A percentile compares a stretch with the other conserved stretches of the same genome.
These are phyloP conservation scores for Alternaria sp. DNA, from an alignment of 2,329 filamentous ascomycete genomes.

Conservation along the genomic window DNA sequence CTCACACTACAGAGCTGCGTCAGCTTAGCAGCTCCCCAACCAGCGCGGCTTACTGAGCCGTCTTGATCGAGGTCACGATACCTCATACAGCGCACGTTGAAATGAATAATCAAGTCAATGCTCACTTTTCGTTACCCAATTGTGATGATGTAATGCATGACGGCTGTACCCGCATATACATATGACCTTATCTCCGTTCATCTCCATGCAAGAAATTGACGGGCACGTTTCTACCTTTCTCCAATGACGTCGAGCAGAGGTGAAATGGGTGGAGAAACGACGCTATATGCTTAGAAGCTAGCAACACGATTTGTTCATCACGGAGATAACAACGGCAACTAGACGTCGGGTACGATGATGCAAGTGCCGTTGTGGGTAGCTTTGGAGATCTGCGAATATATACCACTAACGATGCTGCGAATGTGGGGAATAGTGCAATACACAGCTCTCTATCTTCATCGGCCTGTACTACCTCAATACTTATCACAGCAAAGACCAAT, in stretches of 20 bases:
- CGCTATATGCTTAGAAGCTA: background rate
- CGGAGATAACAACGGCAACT: background rate
- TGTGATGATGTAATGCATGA: slow-evolving; percentile 9
- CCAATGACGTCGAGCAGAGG: background rate
- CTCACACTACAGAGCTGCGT: background rate
- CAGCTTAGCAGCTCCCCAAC: background rate
- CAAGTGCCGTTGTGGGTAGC: background rate
- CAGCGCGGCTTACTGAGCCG: background rate
- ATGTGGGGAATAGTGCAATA: background rate
- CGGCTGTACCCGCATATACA: background rate
- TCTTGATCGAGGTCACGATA: background rate
- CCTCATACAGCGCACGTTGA: background rate
- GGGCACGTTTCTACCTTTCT: background rate
- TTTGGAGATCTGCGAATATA: background rate
- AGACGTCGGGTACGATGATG: background rate
- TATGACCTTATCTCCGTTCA: background rate
- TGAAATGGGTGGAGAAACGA: background rate
- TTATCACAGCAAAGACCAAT: background rate
- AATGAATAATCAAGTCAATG: background rate
- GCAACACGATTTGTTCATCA: background rate
- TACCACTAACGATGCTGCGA: background rate
- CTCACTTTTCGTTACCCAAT: background rate
- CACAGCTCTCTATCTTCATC: background rate
- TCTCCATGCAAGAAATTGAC: background rate
- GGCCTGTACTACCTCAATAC: background rate